phyloP scores from a whole-genome alignment of 495 filamentous ascomycete genomes.

The Poronia punctata region DNA sequence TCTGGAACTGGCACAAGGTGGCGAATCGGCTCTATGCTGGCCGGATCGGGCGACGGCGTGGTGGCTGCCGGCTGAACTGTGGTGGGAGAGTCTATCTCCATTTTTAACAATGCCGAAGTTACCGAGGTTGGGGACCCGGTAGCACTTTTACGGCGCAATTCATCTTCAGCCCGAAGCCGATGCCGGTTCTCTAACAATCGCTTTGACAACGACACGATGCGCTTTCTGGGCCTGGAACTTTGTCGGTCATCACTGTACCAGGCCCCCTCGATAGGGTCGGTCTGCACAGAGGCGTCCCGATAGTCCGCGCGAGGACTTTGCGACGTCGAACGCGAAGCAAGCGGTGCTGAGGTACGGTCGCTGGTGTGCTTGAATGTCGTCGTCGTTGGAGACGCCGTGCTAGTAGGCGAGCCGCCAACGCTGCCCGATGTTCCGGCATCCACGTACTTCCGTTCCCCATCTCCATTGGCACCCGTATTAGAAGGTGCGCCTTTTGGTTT shows the following conservation, averaged over 20 bases:
- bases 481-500: conserved; percentile 32
- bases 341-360: conserved; percentile 13
- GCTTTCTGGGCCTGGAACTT: conserved; percentile 28
- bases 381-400: conserved; percentile 30
- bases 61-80: conserved; percentile 5
- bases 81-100: conserved; percentile 29
- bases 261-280: conserved; percentile 38
- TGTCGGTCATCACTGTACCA: conserved; percentile 31
- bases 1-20: conserved; percentile 2
- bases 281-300: conserved; percentile 41
- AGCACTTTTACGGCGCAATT: conserved; percentile 17
- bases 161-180: conserved; percentile 31
- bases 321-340: conserved; percentile 27
- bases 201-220: conserved; percentile 39
- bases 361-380: conserved; percentile 12
- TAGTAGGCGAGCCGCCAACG: conserved; percentile 42
- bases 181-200: conserved; percentile 41
- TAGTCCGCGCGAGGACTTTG: conserved; percentile 31
- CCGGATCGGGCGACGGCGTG: conserved; percentile 17
- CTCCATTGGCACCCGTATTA: conserved; percentile 28
- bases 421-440: conserved; percentile 43
- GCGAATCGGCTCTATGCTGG: conserved; percentile 3
- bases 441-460: conserved; percentile 36
- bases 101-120: conserved; percentile 17
- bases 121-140: conserved; percentile 14